phyloP scores from a whole-genome alignment of 2,329 filamentous ascomycete species.

The Fusarium newnesense region DNA sequence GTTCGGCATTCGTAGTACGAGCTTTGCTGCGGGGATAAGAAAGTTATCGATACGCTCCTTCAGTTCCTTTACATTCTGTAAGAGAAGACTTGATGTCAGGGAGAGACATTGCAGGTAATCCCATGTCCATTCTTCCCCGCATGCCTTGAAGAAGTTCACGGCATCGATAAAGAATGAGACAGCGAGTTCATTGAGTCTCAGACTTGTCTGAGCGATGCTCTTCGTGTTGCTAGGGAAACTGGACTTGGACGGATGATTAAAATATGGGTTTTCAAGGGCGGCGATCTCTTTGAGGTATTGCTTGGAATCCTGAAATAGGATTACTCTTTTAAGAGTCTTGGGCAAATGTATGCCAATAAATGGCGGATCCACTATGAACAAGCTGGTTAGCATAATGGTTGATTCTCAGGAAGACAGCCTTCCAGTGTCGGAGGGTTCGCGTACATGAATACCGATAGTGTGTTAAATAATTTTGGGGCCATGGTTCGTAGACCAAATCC shows the following conservation, averaged over 20 bases:
- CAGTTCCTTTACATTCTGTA: accelerated
- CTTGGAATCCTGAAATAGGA: background rate
- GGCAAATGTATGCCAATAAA: background rate
- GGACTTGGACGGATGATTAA: too few relatives aligned
- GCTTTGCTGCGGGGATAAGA: background rate
- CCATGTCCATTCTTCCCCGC: background rate
- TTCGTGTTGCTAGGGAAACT: background rate
- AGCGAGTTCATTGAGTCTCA: background rate
- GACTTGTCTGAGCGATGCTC: background rate
- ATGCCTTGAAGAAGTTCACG: background rate
- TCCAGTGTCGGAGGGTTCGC: background rate
- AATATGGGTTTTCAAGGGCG: too few relatives aligned
- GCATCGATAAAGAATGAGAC: conserved; percentile 2
- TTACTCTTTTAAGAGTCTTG: background rate
- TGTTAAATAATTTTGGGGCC: background rate
- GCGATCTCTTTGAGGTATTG: background rate
- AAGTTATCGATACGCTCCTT: accelerated
- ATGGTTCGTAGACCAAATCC: background rate
- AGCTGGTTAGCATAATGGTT: background rate
- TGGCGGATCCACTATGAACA: background rate
- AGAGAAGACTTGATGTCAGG: background rate
- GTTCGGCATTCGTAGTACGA: background rate
- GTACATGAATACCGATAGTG: background rate
- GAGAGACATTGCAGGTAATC: background rate
- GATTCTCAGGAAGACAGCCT: background rate